phyloP scores from a whole-genome alignment of 164 flowering plant species.

The Berberis thunbergii region DNA sequence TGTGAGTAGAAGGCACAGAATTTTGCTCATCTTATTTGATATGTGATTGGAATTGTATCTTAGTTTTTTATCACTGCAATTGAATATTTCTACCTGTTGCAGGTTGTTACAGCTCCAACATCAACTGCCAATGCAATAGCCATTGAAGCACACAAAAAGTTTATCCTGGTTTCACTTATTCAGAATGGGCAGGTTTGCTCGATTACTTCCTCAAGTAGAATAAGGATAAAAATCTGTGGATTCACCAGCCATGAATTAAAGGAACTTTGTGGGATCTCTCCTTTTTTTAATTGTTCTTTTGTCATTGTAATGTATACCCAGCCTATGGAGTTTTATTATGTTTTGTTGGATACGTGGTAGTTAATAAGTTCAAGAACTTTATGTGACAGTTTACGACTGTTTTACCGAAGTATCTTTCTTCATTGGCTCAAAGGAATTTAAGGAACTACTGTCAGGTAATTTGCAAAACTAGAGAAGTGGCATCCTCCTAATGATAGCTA shows the following conservation, averaged over 20 bases:
- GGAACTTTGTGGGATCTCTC: too few species aligned
- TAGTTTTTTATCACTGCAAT: not conserved
- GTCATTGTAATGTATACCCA: not conserved
- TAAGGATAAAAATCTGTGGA: not conserved
- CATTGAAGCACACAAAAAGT: constrained; percentile 93
- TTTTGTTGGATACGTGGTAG: not conserved
- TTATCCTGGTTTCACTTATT: constrained; percentile 79
- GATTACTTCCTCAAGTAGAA: not conserved
- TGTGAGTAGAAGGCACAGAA: constrained; percentile 29
- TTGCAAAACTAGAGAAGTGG: not conserved
- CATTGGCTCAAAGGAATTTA: constrained; percentile 68
- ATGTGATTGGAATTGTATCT: not conserved
- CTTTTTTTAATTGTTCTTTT: not conserved
- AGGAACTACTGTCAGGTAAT: constrained; percentile 67
- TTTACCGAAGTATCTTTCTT: constrained; percentile 79
- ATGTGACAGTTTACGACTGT: constrained; percentile 50
- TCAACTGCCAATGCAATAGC: constrained; percentile 66
- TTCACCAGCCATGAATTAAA: not conserved
- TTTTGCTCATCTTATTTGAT: not conserved
- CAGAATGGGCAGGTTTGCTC: constrained; percentile 71
- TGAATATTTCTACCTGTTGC: constrained; percentile 3
- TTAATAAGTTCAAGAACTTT: constrained; percentile 6
- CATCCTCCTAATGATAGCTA: too few species aligned
- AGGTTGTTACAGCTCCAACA: constrained; percentile 98
- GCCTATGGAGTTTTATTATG: not conserved